Evolutionary conservation across 306 rosid species (phyloP).

Genomic region (Rubus idaeus): DNA sequence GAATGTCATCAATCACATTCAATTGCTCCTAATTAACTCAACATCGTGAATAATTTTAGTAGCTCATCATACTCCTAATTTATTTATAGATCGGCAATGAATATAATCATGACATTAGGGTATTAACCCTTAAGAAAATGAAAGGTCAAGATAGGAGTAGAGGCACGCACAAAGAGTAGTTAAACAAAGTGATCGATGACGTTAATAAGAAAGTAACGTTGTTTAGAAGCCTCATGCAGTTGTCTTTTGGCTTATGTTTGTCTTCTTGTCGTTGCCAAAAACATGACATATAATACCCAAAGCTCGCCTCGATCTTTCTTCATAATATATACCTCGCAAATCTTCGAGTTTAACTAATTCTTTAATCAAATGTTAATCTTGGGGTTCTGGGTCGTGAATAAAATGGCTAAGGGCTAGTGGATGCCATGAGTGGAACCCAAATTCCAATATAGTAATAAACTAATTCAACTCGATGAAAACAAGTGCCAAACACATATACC

Average conservation of each 20-base stretch:
- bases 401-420: slow-evolving; percentile 43
- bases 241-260: slow-evolving; percentile 13
- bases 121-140: not conserved
- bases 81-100: no score
- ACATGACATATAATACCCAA: slow-evolving; percentile 46
- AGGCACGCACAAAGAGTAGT: not conserved
- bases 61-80: no score
- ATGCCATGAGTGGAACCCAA: slow-evolving; percentile 47
- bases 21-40: no score
- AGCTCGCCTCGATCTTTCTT: slow-evolving; percentile 23
- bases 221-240: slow-evolving; percentile 12
- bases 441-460: slow-evolving; percentile 24
- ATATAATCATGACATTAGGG: not conserved
- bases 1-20: no score
- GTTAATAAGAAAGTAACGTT: not conserved
- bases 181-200: slow-evolving; percentile 1
- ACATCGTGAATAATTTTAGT: no score
- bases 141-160: not conserved
- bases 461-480: not conserved
- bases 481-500: not conserved
- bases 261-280: slow-evolving; percentile 41
- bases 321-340: slow-evolving; percentile 9
- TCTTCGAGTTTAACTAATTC: not conserved
- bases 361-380: slow-evolving; percentile 16
- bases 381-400: slow-evolving; percentile 32